Percentiles rank a stretch among this genome's conserved stretches.
Evolutionary conservation across 306 rosid genomes (phyloP).

Genomic region (Quercus gilva): DNA sequence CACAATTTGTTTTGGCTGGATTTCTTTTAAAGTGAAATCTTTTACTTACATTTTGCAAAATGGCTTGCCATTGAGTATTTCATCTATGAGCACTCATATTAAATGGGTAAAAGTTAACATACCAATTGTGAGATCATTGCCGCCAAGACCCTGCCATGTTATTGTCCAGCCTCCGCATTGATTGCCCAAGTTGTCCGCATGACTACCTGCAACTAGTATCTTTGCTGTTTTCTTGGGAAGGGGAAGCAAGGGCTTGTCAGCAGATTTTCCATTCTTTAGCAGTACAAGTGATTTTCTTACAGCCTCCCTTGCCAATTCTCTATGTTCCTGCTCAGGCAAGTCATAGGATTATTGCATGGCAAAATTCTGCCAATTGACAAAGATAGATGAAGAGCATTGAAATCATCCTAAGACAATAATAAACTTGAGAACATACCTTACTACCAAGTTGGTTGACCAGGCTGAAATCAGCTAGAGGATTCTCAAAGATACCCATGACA

Average conservation of each 20-base stretch:
- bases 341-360: neutral
- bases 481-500: conserved; percentile 79
- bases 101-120: conserved; percentile 16
- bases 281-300: conserved; percentile 88
- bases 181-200: conserved; percentile 82
- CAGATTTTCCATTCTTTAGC: conserved; percentile 70
- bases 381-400: neutral
- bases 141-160: conserved; percentile 85
- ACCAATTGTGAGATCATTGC: conserved; percentile 73
- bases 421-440: conserved; percentile 40
- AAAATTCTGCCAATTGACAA: conserved; percentile 1
- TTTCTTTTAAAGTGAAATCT: neutral
- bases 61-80: too few species aligned
- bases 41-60: neutral
- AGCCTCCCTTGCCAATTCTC: conserved; percentile 90
- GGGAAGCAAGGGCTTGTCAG: conserved; percentile 64
- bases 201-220: conserved; percentile 81
- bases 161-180: conserved; percentile 99
- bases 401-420: neutral
- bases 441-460: conserved; percentile 65
- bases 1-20: too few species aligned
- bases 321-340: conserved; percentile 64
- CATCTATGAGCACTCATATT: too few species aligned
- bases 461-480: conserved; percentile 69
- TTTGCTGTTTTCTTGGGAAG: conserved; percentile 79